Conservation (phyloP, 1,284 basidiomycete species). For the Pseudozyma sp. region DNA sequence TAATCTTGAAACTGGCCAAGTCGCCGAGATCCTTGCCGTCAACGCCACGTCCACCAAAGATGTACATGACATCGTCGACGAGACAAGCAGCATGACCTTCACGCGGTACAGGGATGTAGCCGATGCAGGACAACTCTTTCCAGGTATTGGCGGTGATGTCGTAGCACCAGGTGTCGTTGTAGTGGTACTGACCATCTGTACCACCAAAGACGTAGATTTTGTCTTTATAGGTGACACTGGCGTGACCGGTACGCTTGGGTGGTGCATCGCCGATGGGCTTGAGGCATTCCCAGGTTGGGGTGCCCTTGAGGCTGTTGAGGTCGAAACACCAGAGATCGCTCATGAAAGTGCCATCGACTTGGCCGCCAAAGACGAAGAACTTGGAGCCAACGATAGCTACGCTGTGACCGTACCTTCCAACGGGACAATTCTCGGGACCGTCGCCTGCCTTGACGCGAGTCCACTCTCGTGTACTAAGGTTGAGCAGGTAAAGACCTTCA, state of each 20-base stretch:
- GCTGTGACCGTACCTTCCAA: slow-evolving; percentile 94
- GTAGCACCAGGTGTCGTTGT: slow-evolving; percentile 99
- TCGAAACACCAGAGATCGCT: slow-evolving; percentile 98
- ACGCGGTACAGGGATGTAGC: slow-evolving; percentile 93
- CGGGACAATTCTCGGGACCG: slow-evolving; percentile 73
- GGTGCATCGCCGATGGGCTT: slow-evolving; percentile 78
- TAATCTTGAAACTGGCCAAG: slow-evolving; percentile 93
- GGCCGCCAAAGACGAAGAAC: slow-evolving; percentile 96
- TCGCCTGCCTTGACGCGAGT: slow-evolving; percentile 76
- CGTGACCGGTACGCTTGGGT: slow-evolving; percentile 90
- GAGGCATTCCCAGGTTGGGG: slow-evolving; percentile 77
- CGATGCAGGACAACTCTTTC: slow-evolving; percentile 95
- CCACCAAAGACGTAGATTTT: slow-evolving; percentile 91
- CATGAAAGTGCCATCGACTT: slow-evolving; percentile 85
- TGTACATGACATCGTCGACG: slow-evolving; percentile 97
- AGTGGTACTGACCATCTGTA: slow-evolving; percentile 97
- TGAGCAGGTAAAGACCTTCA: slow-evolving; percentile 93
- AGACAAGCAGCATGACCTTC: slow-evolving; percentile 97
- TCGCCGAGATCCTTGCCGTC: slow-evolving; percentile 97
- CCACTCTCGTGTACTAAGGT: slow-evolving; percentile 90
- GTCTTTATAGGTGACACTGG: slow-evolving; percentile 86
- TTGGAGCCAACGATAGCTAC: slow-evolving; percentile 90
- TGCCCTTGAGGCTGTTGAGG: slow-evolving; percentile 72
- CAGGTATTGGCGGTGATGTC: slow-evolving; percentile 85
- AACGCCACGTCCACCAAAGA: slow-evolving; percentile 96